Percentiles rank a stretch among this genome's conserved stretches.
These are phyloP conservation scores for Alternaria longipes DNA, from an alignment of 2,329 filamentous ascomycete genomes.

Conservation along the genomic window DNA sequence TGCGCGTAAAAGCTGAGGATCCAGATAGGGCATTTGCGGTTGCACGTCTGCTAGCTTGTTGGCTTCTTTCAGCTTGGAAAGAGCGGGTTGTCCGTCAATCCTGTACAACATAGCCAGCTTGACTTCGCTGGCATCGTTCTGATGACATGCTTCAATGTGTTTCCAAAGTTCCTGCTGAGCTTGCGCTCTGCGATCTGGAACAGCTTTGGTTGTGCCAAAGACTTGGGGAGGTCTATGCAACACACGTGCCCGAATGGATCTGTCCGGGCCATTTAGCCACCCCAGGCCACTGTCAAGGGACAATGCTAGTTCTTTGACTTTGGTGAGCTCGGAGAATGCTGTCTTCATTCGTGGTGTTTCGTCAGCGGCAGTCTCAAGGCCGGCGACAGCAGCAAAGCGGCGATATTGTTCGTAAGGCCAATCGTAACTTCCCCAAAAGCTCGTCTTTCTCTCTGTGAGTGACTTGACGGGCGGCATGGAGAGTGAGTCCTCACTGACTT, in stretches of 20 bases:
- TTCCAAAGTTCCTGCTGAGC: conserved; percentile 51
- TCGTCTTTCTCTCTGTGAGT: conserved; percentile 62
- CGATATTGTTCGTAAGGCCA: conserved; percentile 70
- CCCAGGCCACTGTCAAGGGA: conserved; percentile 74
- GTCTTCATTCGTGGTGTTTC: conserved; percentile 68
- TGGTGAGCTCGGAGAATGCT: conserved; percentile 65
- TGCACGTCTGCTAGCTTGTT: conserved; percentile 26
- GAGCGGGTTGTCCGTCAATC: conserved; percentile 28
- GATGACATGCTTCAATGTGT: conserved; percentile 37
- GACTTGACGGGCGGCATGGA: conserved; percentile 65
- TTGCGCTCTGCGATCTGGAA: conserved; percentile 51
- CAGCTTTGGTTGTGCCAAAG: conserved; percentile 55
- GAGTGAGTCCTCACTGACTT: conserved; percentile 66
- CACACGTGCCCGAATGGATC: conserved; percentile 59
- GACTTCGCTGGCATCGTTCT: conserved; percentile 31
- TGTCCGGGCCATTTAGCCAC: conserved; percentile 71
- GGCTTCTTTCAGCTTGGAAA: conserved; percentile 26
- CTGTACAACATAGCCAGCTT: conserved; percentile 42
- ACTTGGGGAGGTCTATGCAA: conserved; percentile 56
- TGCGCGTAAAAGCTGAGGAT: conserved; percentile 39
- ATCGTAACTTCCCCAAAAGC: conserved; percentile 71
- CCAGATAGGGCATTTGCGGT: conserved; percentile 42
- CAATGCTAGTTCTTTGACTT: conserved; percentile 70
- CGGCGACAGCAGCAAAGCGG: conserved; percentile 67
- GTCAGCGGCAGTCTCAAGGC: conserved; percentile 70